phyloP scores from a whole-genome alignment of 192 early-diverging fungal species.

The Linnemannia exigua region DNA sequence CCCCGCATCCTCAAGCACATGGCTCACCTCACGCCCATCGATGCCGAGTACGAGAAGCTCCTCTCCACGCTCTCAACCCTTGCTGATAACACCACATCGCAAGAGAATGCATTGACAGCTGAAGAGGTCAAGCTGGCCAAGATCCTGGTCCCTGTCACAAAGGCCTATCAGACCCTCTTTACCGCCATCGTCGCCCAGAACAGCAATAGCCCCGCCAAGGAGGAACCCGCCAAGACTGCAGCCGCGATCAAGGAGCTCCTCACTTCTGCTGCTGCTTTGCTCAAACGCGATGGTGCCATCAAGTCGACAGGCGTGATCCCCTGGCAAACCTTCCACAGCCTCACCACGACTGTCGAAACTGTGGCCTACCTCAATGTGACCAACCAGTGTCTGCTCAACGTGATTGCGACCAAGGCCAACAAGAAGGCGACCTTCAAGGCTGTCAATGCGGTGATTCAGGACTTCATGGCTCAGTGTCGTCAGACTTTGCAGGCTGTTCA shows the following conservation, averaged over 20 bases:
- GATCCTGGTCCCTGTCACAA: constrained; percentile 24
- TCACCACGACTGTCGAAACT: constrained; percentile 39
- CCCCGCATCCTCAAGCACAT: constrained; percentile 45
- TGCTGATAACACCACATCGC: neutral
- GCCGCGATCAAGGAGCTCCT: constrained; percentile 34
- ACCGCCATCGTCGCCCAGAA: constrained; percentile 42
- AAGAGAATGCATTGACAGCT: constrained; percentile 18
- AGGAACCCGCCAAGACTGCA: constrained; percentile 41
- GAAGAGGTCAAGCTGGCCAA: constrained; percentile 44
- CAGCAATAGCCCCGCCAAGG: constrained; percentile 39
- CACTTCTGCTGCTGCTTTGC: neutral
- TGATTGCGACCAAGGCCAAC: constrained; percentile 45
- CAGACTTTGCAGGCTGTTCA: constrained; percentile 37
- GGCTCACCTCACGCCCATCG: constrained; percentile 21
- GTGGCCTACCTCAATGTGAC: constrained; percentile 42
- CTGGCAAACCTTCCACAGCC: constrained; percentile 36
- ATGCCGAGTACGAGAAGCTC: constrained; percentile 36
- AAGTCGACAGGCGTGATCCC: constrained; percentile 48
- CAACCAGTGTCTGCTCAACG: constrained; percentile 44
- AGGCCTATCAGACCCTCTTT: constrained; percentile 33
- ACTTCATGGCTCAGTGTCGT: constrained; percentile 47
- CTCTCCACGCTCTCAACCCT: constrained; percentile 18
- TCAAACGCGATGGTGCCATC: constrained; percentile 41
- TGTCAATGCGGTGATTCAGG: constrained; percentile 28
- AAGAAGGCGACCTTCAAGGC: constrained; percentile 52